phyloP scores from a whole-genome alignment of 345 rosid genomes.

The Eucalyptus curtisii region DNA sequence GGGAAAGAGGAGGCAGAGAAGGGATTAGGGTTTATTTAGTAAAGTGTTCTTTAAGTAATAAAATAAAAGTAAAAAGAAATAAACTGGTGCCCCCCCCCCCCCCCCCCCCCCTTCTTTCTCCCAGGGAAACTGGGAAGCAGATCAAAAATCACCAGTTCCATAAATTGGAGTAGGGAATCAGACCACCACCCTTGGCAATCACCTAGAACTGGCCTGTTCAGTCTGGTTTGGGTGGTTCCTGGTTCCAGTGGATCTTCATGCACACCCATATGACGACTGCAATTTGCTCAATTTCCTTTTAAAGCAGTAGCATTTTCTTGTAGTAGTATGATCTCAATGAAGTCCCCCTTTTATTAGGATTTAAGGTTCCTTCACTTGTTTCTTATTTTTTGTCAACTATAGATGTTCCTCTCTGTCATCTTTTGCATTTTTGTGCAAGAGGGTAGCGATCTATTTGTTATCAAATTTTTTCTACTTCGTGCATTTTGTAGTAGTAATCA shows the following conservation, averaged over 20 bases:
- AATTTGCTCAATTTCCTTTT: neutral
- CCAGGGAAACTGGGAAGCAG: too few relatives aligned
- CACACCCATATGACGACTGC: neutral
- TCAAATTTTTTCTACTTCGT: neutral
- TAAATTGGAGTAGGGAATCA: too few relatives aligned
- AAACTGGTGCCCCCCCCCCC: too few relatives aligned
- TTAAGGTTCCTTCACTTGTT: neutral
- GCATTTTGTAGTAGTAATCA: neutral
- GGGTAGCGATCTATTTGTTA: neutral
- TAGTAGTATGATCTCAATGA: neutral
- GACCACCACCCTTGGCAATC: too few relatives aligned
- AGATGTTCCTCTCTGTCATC: neutral
- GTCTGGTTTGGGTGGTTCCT: too few relatives aligned
- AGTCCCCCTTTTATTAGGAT: neutral
- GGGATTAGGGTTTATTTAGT: neutral
- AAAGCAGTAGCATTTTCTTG: neutral
- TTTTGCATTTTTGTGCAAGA: neutral
- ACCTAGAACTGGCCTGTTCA: too few relatives aligned
- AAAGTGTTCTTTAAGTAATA: neutral
- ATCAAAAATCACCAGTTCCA: too few relatives aligned
- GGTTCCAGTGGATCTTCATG: too few relatives aligned
- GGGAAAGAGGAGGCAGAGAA: neutral
- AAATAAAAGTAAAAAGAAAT: too few relatives aligned
- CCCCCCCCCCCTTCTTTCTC: too few relatives aligned
- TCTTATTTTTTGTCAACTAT: neutral